phyloP scores from a whole-genome alignment of 352 stramenopile genomes.

The Phytophthora vignae region DNA sequence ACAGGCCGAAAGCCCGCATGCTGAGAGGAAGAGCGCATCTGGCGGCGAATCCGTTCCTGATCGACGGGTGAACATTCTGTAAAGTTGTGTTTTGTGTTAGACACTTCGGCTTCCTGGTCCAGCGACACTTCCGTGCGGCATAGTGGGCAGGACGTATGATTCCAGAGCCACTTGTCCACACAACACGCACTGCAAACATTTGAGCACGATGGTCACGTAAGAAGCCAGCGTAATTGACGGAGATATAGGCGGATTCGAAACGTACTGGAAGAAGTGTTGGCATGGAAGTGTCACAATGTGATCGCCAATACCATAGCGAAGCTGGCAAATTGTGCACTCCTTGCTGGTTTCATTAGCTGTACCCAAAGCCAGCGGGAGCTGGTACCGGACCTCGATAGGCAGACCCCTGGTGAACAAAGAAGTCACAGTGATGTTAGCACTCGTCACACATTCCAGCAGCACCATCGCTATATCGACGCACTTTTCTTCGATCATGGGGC shows the following conservation, averaged over 20 bases:
- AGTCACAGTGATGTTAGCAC: constrained; percentile 12
- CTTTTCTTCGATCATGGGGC: constrained; percentile 82
- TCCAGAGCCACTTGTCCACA: constrained; percentile 88
- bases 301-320: constrained; percentile 84
- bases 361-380: constrained; percentile 76
- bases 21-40: constrained; percentile 77
- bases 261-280: constrained; percentile 90
- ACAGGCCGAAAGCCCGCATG: constrained; percentile 75
- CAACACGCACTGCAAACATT: constrained; percentile 68
- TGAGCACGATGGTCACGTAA: constrained; percentile 10
- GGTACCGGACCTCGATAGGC: constrained; percentile 81
- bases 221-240: background rate
- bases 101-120: constrained; percentile 48
- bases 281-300: constrained; percentile 87
- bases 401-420: constrained; percentile 54
- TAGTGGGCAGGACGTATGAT: constrained; percentile 86
- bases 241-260: constrained; percentile 9
- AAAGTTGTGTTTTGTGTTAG: constrained; percentile 76
- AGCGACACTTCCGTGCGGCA: constrained; percentile 83
- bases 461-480: constrained; percentile 28
- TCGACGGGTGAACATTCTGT: constrained; percentile 75
- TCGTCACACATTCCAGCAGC: background rate
- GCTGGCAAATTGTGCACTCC: constrained; percentile 88
- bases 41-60: constrained; percentile 75
- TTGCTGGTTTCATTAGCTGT: constrained; percentile 87